phyloP scores from a whole-genome alignment of 768 basidiomycete genomes.

The Cantharellus anzutake region DNA sequence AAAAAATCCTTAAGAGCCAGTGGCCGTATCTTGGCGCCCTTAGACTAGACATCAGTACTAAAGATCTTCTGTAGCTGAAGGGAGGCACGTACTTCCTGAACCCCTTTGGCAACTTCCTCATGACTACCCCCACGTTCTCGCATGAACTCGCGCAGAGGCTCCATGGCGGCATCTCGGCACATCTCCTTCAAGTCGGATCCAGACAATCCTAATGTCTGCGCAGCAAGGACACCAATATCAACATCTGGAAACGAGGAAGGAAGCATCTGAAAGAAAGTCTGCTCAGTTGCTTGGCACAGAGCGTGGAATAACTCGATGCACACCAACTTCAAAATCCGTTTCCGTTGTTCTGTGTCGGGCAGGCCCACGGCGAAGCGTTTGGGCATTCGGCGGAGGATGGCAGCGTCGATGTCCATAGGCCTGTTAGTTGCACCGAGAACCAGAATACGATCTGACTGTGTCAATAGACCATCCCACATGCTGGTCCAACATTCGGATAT shows the following conservation, averaged over 20 bases:
- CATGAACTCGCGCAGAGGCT: conserved; percentile 73
- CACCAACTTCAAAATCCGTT: conserved; percentile 70
- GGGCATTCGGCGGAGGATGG: conserved; percentile 90
- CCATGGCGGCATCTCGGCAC: conserved; percentile 87
- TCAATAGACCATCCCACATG: conserved; percentile 87
- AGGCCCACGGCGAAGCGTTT: conserved; percentile 80
- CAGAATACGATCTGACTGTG: conserved; percentile 61
- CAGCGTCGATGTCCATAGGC: conserved; percentile 77
- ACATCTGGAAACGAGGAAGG: conserved; percentile 50
- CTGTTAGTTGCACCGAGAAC: conserved; percentile 93
- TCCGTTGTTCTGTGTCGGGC: conserved; percentile 58
- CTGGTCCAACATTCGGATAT: conserved; percentile 20
- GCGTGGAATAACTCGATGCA: conserved; percentile 9
- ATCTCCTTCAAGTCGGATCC: conserved; percentile 86
- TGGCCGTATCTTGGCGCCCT: not conserved
- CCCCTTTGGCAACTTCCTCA: conserved; percentile 28
- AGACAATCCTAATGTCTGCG: conserved; percentile 51
- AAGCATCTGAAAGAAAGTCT: conserved; percentile 47
- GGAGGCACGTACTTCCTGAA: conserved; percentile 30
- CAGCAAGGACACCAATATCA: conserved; percentile 40
- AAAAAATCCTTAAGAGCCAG: not conserved
- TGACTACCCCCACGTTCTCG: conserved; percentile 25
- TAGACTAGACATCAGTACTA: not conserved
- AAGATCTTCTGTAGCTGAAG: not conserved
- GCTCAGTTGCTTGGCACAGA: too few relatives aligned